A percentile compares a stretch with the other conserved stretches of the same genome.
Conservation (phyloP, 208 protist species). For the Wallacemonas sp. region DNA sequence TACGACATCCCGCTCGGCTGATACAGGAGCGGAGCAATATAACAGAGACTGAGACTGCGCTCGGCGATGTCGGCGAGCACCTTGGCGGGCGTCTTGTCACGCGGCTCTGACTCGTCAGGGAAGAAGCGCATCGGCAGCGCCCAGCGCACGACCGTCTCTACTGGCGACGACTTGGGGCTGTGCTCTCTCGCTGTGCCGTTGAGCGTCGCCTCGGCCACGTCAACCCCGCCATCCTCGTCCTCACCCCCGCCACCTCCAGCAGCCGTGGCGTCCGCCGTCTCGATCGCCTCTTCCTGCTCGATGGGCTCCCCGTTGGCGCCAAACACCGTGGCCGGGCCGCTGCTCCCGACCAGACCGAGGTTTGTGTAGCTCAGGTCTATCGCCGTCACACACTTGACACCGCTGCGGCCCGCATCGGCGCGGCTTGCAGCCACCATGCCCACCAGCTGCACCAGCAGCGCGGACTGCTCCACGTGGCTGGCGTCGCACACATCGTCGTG, state of each 20-base stretch:
- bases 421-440: conserved; percentile 25
- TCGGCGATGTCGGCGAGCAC: conserved; percentile 21
- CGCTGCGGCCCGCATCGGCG: conserved; percentile 12
- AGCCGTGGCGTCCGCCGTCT: neutral
- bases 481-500: conserved; percentile 36
- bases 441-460: conserved; percentile 31
- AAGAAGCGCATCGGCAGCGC: conserved; percentile 34
- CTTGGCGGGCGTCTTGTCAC: conserved; percentile 8
- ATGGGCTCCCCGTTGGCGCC: conserved; percentile 24
- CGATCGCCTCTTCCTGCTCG: neutral
- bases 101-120: conserved; percentile 33
- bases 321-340: conserved; percentile 35
- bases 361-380: conserved; percentile 53
- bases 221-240: neutral
- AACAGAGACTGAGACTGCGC: conserved; percentile 45
- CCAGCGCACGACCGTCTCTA: too few species aligned
- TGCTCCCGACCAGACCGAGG: conserved; percentile 33
- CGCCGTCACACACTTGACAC: conserved; percentile 31
- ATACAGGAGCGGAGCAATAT: conserved; percentile 58
- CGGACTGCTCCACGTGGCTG: conserved; percentile 26
- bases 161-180: too few species aligned
- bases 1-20: conserved; percentile 31
- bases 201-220: too few species aligned
- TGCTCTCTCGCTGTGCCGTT: too few species aligned
- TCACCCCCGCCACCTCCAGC: neutral